Evolutionary conservation across 345 rosid species (phyloP), one percentile per base, ranked within the genome.

Genomic region (Aurinia saxatilis): DNA sequence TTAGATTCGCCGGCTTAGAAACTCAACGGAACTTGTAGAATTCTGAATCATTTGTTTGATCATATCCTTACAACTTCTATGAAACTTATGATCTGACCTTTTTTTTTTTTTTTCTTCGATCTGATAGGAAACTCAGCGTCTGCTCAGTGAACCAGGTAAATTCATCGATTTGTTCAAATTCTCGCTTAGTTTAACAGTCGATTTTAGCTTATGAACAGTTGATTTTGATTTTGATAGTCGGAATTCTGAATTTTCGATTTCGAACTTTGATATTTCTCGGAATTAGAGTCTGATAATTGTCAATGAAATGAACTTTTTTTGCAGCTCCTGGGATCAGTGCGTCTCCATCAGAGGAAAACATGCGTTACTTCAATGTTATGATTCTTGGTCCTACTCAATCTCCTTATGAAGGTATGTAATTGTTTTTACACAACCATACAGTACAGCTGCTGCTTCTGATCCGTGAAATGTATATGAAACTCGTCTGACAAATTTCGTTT

Each of bases 281-380:
- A 14, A 10, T n/a, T 40, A 16, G 21, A 51, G 34, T 33, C 34
- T 33, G 15, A 38, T 30, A 18, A 10, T n/a, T 30, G 30, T 54
- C 7, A 17, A 54, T 42, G 35, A 13, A 52, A 61, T 8, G 10
- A 49, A 16, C 14, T 8, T 40, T 21, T 4, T 15, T 31, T 77
- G 59, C 81, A 91, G 98, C 98, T 7, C 98, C 98, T 3, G 98
- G 98, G 73, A 91, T 91, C 45, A 91, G 98, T 65, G 98, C 98
- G 23, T 91, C 98, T 1, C 98, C 98, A 1, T 91, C 98, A 0
- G 98, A 91, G 73, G 98, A 91, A 49, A 91, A 91, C 35, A 91
- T 91, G 98, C 80, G 98, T 0, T 88, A 91, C 63, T 91, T 91
- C 65, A 91, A 88, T 78, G 98, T 91, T 51, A 91, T 91, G 98